These are phyloP conservation scores for Podaxis mareebaensis DNA, from an alignment of 768 basidiomycete species.

Conservation along the genomic window DNA sequence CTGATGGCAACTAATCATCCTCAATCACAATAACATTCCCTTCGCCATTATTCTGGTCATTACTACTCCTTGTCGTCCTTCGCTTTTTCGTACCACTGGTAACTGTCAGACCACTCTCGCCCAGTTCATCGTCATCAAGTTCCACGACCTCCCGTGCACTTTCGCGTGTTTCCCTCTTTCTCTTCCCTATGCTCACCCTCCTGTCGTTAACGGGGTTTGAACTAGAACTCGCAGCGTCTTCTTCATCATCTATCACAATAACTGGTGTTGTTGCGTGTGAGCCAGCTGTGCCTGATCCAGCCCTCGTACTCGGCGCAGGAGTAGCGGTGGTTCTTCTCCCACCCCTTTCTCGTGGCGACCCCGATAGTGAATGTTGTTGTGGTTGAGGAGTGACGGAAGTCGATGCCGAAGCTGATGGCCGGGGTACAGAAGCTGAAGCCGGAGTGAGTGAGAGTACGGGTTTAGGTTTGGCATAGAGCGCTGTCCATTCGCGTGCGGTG, in stretches of 20 bases:
- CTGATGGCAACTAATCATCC: slow-evolving; percentile 16
- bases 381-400: background rate
- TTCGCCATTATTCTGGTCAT: background rate
- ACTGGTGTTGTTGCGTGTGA: slow-evolving; percentile 1
- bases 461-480: slow-evolving; percentile 60
- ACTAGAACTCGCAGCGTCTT: background rate
- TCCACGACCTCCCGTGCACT: slow-evolving; percentile 3
- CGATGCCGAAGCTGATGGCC: slow-evolving; percentile 3
- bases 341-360: slow-evolving; percentile 5
- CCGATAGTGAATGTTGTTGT: background rate
- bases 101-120: background rate
- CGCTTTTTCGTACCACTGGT: slow-evolving; percentile 9
- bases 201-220: background rate
- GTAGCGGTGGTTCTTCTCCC: background rate
- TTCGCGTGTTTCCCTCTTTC: slow-evolving; percentile 1
- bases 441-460: slow-evolving; percentile 33
- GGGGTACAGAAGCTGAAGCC: slow-evolving; percentile 23
- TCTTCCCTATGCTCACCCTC: slow-evolving; percentile 6
- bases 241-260: slow-evolving; percentile 14
- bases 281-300: background rate
- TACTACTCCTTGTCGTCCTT: slow-evolving; percentile 9
- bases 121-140: slow-evolving; percentile 1
- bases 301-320: background rate
- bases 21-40: slow-evolving; percentile 17
- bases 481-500: slow-evolving; percentile 79